phyloP scores from a whole-genome alignment of 768 basidiomycete genomes.

The Agrocybe praecox region DNA sequence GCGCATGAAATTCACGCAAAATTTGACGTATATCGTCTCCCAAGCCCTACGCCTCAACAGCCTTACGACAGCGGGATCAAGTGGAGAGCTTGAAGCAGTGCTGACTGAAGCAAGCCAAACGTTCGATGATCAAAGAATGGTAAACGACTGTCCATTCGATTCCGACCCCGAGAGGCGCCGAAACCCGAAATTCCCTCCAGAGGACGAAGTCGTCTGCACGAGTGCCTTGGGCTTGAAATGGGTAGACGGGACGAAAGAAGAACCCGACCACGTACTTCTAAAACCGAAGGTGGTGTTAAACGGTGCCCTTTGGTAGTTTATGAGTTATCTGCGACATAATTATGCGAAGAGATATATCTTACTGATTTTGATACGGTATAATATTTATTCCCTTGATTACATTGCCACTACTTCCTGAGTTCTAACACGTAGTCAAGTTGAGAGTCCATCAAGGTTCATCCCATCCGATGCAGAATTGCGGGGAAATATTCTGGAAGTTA shows the following conservation, averaged over 20 bases:
- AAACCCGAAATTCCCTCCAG: constrained; percentile 10
- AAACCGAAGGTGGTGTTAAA: constrained; percentile 32
- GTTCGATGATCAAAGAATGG: constrained; percentile 30
- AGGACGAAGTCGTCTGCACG: constrained; percentile 31
- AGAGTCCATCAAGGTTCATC: neutral
- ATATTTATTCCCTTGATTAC: neutral
- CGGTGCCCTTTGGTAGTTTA: constrained; percentile 16
- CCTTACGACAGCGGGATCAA: constrained; percentile 23
- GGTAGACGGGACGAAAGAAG: constrained; percentile 10
- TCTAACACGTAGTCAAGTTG: neutral
- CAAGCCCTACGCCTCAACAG: constrained; percentile 33
- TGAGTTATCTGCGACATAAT: constrained; percentile 1
- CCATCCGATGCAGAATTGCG: neutral
- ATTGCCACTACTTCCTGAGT: neutral
- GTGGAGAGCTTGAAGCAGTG: constrained; percentile 28
- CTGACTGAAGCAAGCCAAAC: constrained; percentile 24
- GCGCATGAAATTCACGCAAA: constrained; percentile 15
- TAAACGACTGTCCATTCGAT: constrained; percentile 25
- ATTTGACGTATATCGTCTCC: constrained; percentile 28
- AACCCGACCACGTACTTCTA: constrained; percentile 20
- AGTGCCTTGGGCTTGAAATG: constrained; percentile 32
- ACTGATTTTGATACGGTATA: neutral
- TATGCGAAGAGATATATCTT: neutral
- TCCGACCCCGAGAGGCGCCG: constrained; percentile 9
- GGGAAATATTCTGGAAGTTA: neutral